These are phyloP conservation scores for Fusarium hainanense DNA, from an alignment of 2,329 filamentous ascomycete species.

Conservation along the genomic window DNA sequence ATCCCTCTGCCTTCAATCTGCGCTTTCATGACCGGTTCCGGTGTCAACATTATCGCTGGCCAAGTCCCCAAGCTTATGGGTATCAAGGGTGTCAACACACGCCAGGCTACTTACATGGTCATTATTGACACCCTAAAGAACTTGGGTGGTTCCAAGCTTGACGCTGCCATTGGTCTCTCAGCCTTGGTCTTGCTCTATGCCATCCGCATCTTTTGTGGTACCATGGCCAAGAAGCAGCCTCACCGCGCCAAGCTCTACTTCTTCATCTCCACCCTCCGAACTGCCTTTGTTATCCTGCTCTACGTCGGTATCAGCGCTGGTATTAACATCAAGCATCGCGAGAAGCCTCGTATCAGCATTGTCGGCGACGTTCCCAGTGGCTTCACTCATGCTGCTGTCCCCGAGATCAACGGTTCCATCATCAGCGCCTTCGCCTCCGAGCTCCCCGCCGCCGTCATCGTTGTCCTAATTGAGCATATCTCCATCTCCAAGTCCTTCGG, in stretches of 20 bases:
- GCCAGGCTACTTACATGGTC: constrained; percentile 59
- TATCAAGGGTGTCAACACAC: constrained; percentile 62
- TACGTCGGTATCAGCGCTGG: constrained; percentile 83
- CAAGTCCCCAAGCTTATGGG: constrained; percentile 64
- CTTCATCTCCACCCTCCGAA: constrained; percentile 81
- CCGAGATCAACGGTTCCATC: constrained; percentile 68
- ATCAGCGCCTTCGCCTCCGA: constrained; percentile 72
- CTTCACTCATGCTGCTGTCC: constrained; percentile 77
- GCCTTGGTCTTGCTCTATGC: constrained; percentile 75
- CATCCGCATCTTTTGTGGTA: constrained; percentile 71
- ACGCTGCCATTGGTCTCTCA: constrained; percentile 79
- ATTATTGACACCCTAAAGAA: constrained; percentile 63
- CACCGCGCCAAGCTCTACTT: constrained; percentile 77
- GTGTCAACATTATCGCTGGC: constrained; percentile 61
- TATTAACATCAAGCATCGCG: constrained; percentile 69
- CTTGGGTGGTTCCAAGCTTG: constrained; percentile 64
- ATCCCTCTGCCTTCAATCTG: constrained; percentile 64
- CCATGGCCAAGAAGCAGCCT: constrained; percentile 74
- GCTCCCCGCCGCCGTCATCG: constrained; percentile 79
- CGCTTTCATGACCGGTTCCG: constrained; percentile 66
- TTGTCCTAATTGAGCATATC: constrained; percentile 83
- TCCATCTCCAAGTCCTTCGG: constrained; percentile 87
- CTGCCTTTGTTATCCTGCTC: constrained; percentile 82
- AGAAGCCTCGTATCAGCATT: constrained; percentile 70
- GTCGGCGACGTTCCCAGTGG: constrained; percentile 77